These are phyloP conservation scores for Meira miltonrushii DNA, from an alignment of 1,284 basidiomycete species.

Conservation along the genomic window DNA sequence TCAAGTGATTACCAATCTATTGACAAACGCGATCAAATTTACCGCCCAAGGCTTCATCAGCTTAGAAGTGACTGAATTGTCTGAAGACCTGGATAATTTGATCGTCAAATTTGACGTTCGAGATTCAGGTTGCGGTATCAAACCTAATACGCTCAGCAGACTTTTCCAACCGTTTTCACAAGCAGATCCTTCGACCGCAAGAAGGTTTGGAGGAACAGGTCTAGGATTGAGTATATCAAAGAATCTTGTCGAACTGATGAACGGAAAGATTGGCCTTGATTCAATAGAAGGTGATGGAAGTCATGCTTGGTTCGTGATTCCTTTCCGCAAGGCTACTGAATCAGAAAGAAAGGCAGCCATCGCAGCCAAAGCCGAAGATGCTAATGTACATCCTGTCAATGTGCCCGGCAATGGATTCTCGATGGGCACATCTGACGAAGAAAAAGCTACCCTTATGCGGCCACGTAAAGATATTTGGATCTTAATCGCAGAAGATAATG, in stretches of 20 bases:
- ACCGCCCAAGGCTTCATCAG: constrained; percentile 49
- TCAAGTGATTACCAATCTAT: constrained; percentile 53
- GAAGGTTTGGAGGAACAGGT: constrained; percentile 46
- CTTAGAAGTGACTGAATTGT: constrained; percentile 37
- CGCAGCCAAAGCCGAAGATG: neutral
- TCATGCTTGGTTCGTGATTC: constrained; percentile 43
- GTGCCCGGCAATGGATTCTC: constrained; percentile 20
- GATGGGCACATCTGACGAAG: constrained; percentile 10
- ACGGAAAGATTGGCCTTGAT: constrained; percentile 42
- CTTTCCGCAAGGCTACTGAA: constrained; percentile 32
- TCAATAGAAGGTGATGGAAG: constrained; percentile 46
- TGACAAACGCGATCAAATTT: constrained; percentile 55
- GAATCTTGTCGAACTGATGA: constrained; percentile 43
- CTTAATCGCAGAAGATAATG: constrained; percentile 47
- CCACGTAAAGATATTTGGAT: constrained; percentile 47
- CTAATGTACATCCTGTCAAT: neutral
- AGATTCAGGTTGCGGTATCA: constrained; percentile 53
- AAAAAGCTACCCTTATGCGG: constrained; percentile 26
- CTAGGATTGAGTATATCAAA: constrained; percentile 45
- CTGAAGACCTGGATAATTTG: constrained; percentile 36
- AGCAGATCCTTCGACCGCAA: constrained; percentile 43
- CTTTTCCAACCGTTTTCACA: constrained; percentile 53
- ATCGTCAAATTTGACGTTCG: constrained; percentile 47
- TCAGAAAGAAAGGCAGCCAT: constrained; percentile 8
- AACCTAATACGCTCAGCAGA: constrained; percentile 35